Evolutionary conservation across 441 rosid genomes (phyloP).

Genomic region (Erysimum pusillum): DNA sequence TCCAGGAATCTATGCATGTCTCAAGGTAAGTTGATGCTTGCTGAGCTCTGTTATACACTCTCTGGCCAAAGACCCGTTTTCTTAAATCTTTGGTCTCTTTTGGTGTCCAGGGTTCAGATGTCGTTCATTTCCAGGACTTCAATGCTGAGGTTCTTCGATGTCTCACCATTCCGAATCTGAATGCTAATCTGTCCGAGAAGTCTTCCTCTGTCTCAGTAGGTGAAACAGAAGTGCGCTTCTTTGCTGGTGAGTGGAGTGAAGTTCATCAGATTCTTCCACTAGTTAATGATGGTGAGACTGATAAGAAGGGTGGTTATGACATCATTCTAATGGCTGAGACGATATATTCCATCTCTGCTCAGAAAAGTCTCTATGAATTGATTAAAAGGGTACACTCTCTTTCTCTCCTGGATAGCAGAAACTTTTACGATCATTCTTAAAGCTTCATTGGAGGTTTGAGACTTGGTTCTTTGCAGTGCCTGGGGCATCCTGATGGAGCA

Average conservation of each 20-base stretch:
- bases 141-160: constrained; percentile 84
- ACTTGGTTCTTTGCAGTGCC: constrained; percentile 59
- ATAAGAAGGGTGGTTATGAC: constrained; percentile 67
- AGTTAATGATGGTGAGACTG: constrained; percentile 47
- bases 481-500: constrained; percentile 65
- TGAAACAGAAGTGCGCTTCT: constrained; percentile 55
- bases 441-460: constrained; percentile 4
- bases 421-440: neutral
- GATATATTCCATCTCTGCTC: constrained; percentile 74
- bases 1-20: constrained; percentile 79
- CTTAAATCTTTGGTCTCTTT: constrained; percentile 32
- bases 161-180: constrained; percentile 84
- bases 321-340: constrained; percentile 94
- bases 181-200: constrained; percentile 58
- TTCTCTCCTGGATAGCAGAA: neutral
- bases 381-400: constrained; percentile 67
- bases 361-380: constrained; percentile 72
- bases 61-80: constrained; percentile 5
- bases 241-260: constrained; percentile 93
- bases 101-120: constrained; percentile 67
- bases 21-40: constrained; percentile 58
- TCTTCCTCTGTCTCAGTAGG: constrained; percentile 30
- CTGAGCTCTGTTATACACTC: constrained; percentile 15
- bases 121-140: constrained; percentile 87
- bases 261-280: constrained; percentile 72